Base-by-base conservation (phyloP, 2,329 filamentous ascomycete species). In the Sclerotinia trifoliorum region DNA sequence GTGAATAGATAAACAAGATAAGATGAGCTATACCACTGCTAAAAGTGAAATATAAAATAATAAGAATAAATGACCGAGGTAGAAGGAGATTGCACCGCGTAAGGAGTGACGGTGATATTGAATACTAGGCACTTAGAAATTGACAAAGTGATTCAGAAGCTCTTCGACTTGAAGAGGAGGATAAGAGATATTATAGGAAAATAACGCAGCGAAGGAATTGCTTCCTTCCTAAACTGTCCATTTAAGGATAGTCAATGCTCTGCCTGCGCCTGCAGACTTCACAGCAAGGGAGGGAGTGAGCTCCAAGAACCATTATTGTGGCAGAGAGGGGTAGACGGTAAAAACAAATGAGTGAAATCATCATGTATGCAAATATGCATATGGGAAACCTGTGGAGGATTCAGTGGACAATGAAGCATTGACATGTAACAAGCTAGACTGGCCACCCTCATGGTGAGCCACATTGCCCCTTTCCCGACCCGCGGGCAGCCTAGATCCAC, bases 91-190 rank as follows among this genome's bases (percentile, higher is more conserved):
- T 19, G 21, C 44, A 73, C 70, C 73, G 74, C 73, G 69, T 75
- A 78, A 79, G 71, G 77, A 79, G 72, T 67, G 78, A 78, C 75
- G 73, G 73, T 39, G 44, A 60, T 52, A 32, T 10, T 15, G 52
- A 66, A 51, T 21, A 5, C 35, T 35, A 35, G 35, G 35, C 10
- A 35, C n/a, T 61, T 39, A 5, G 29, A 56, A 39, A 5, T 58
- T 60, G 52, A 60, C 54, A 61, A 39, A 66, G 48, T 48, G 54
- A 68, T 52, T 32, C 19, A 35, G 26, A 63, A 46, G 48, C 57
- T 63, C 54, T 46, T 55, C 48, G 44, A 65, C 46, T 46, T 44
- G 32, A 54, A 44, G 60, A 21, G 24, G 19, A 57, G 64, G 44
- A 39, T 29, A 44, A 49, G 64, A 66, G 64, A 66, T 66, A 51